These are phyloP conservation scores for Pneumocystis canis DNA, from an alignment of 1,139 yeast genomes.

Conservation along the genomic window DNA sequence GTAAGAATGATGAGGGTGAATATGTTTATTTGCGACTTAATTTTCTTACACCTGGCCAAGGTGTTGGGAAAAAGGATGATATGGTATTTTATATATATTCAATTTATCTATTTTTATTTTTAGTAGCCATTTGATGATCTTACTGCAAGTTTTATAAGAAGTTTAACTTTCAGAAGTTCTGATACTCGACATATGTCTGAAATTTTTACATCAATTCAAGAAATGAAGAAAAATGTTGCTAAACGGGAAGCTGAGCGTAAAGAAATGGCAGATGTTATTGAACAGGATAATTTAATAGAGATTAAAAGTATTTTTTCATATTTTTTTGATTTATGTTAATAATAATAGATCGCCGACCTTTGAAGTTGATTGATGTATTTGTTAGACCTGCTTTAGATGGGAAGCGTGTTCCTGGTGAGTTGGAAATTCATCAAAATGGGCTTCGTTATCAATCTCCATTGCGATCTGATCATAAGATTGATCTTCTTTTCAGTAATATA, in stretches of 20 bases:
- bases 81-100: conserved; percentile 5
- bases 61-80: conserved; percentile 43
- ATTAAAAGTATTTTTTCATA: conserved; percentile 30
- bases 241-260: conserved; percentile 84
- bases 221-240: conserved; percentile 79
- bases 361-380: conserved; percentile 73
- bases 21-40: conserved; percentile 79
- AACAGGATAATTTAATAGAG: conserved; percentile 78
- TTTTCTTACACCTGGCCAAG: conserved; percentile 83
- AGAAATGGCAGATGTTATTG: conserved; percentile 86
- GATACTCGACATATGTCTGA: conserved; percentile 88
- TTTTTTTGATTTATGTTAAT: background rate
- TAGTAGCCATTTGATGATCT: conserved; percentile 89
- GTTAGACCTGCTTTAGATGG: conserved; percentile 95
- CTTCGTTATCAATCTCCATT: conserved; percentile 73
- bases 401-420: conserved; percentile 80
- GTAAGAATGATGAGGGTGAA: conserved; percentile 93
- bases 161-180: conserved; percentile 74
- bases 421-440: conserved; percentile 92
- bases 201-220: conserved; percentile 78
- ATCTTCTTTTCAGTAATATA: conserved; percentile 75
- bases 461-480: conserved; percentile 73
- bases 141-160: conserved; percentile 72
- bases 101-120: background rate
- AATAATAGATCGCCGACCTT: conserved; percentile 48